Conservation (phyloP, 495 filamentous ascomycete genomes). For the Letharia columbiana region DNA sequence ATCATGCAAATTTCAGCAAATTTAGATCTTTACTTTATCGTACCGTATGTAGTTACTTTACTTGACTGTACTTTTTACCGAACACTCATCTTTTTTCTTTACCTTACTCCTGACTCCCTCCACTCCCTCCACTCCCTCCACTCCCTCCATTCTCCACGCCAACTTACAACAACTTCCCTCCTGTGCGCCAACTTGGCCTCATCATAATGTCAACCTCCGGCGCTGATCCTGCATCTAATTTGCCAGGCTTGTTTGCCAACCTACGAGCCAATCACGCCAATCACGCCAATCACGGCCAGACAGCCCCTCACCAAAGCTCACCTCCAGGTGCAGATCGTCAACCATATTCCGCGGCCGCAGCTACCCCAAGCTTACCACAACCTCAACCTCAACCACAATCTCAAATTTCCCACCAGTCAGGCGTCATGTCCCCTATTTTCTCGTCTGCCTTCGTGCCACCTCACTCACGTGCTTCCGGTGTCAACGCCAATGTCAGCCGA, state of each 20-base stretch:
- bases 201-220: slow-evolving; percentile 19
- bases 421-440: background rate
- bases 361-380: slow-evolving; percentile 4
- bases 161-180: background rate
- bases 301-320: slow-evolving; percentile 23
- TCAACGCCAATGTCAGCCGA: background rate
- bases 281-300: slow-evolving; percentile 19
- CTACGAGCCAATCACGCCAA: slow-evolving; percentile 24
- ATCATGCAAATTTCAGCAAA: too few species aligned
- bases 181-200: background rate
- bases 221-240: slow-evolving; percentile 23
- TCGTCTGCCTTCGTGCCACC: background rate
- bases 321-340: slow-evolving; percentile 18
- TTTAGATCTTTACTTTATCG: too few species aligned
- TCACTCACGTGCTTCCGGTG: background rate
- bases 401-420: background rate
- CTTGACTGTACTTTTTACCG: too few species aligned
- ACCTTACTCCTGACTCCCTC: too few species aligned
- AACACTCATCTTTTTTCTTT: too few species aligned
- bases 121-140: too few species aligned
- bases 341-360: slow-evolving; percentile 21
- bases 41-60: too few species aligned
- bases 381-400: background rate
- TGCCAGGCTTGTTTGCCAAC: slow-evolving; percentile 29
- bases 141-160: background rate